Evolutionary conservation across 192 early-diverging fungal species (phyloP).

Genomic region (Geranomyces michiganensis): DNA sequence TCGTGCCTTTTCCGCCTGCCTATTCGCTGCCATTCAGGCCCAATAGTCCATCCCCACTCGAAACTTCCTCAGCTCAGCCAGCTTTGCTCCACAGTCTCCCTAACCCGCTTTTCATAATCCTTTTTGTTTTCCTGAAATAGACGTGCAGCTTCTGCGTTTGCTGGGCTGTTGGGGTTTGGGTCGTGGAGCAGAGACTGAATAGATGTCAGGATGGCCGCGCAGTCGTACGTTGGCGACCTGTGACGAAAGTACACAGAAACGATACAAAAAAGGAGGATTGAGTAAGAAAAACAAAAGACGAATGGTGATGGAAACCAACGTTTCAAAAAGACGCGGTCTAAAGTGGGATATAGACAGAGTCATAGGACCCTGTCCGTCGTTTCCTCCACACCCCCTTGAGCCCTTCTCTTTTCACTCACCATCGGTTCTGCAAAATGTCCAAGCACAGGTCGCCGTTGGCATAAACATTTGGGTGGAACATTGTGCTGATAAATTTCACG

Average conservation of each 20-base stretch:
- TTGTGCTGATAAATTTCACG: constrained; percentile 90
- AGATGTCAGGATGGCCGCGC: constrained; percentile 67
- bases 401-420: constrained; percentile 46
- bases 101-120: constrained; percentile 88
- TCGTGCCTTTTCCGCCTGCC: too few relatives aligned
- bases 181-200: constrained; percentile 97
- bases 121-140: constrained; percentile 91
- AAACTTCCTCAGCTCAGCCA: constrained; percentile 58
- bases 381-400: not conserved
- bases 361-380: not conserved
- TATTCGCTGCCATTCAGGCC: too few relatives aligned
- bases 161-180: constrained; percentile 95
- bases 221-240: constrained; percentile 42
- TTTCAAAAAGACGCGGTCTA: too few relatives aligned
- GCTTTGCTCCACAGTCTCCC: constrained; percentile 86
- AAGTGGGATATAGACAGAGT: not conserved
- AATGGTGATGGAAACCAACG: too few relatives aligned
- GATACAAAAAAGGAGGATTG: not conserved
- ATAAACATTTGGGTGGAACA: constrained; percentile 99
- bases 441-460: constrained; percentile 96
- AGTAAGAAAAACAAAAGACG: not conserved
- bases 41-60: too few relatives aligned
- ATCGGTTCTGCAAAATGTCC: constrained; percentile 97
- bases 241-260: not conserved
- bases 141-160: constrained; percentile 94